Evolutionary conservation across 495 filamentous ascomycete species (phyloP), one percentile per base, ranked within the genome.

Genomic region (Penicillium angulare): DNA sequence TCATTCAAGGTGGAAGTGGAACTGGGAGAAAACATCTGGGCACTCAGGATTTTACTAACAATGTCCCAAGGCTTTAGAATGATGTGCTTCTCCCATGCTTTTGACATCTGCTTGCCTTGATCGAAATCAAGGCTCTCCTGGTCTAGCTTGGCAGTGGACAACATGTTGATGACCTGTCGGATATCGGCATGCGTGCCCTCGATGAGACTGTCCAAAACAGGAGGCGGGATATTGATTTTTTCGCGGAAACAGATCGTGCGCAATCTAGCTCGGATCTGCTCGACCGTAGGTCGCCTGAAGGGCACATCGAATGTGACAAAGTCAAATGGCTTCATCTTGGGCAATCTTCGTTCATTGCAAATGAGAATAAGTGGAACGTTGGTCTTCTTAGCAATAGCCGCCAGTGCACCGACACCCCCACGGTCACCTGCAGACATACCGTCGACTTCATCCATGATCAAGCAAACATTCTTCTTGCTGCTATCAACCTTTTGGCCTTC

Each of bases 401-500:
- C 92, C 31, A 99, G 77, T 26, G 95, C 92, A 17, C 92, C 93
- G 33, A 99, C 95, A 63, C 93, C 93, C 55, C 93, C 93, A 35
- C 93, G 84, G 66, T 99, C 93, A 58, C 93, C 93, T 34, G 91
- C 91, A 39, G 92, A 96, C 93, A 99, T 99, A 27, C 93, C 93
- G 61, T 99, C 93, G 5, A 99, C 93, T 68, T 99, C 93, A 59
- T 99, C 93, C 95, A 99, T 97, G 73, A 99, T 87, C 10, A 99
- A 74, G 7, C 96, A 89, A 21, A 97, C 81, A 51, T 95, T 96
- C 73, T 92, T 92, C 70, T 92, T 97, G 17, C 75, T 77, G 23
- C 73, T 72, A 45, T 97, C 85, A 4, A 95, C 84, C 49, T 87
- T 81, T 71, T 91, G 86, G 32, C 86, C 87, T 36, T 88, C 84